Base-by-base conservation (phyloP, 2,329 filamentous ascomycete genomes). In the Ascochyta viciae-villosae region DNA sequence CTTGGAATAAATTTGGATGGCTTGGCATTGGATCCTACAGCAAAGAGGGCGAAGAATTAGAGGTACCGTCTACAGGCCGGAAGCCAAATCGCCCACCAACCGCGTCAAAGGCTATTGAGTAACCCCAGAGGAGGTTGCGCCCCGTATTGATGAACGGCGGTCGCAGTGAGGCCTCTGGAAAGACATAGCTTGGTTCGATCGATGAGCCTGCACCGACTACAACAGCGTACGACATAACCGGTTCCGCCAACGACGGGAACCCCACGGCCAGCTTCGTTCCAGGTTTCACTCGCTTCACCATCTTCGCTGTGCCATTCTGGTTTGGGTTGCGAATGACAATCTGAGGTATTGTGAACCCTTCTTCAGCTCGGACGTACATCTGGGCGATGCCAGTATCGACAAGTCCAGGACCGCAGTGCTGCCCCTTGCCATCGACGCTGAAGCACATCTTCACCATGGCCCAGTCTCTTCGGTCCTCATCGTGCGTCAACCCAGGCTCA, bases 91-190 rank as follows among this genome's bases (percentile, higher is more conserved):
- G 67, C 34, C 73, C 72, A 10, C 55, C 64, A 10, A 62, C 51
- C 13, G 73, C 73, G 50, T 75, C 73, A 37, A 74, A 75, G 8
- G 69, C 71, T 58, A 74, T 65, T n/a, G 66, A 67, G 39, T 69
- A 71, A 26, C 69, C 62, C 47, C 60, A 66, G 13, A 75, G 54
- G 42, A 75, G 68, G 45, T 71, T 72, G 8, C 72, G 63, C 4
- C 73, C 73, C 1, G 71, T 75, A 41, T 75, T 75, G 50, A 75
- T 53, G 39, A 65, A 74, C 9, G 73, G 63, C 19, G 66, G 62
- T 12, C 60, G 50, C 23, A 53, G 50, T 9, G 62, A 63, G 37
- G 57, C 59, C 12, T 56, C 66, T 13, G 72, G 71, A 6, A 70
- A 59, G 39, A 74, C 70, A 43, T 66, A 68, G 10, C 46, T 63